A percentile compares a stretch with the other conserved stretches of the same genome.
phyloP scores from a whole-genome alignment of 306 rosid species.

The Trichosanthes cucumerina region DNA sequence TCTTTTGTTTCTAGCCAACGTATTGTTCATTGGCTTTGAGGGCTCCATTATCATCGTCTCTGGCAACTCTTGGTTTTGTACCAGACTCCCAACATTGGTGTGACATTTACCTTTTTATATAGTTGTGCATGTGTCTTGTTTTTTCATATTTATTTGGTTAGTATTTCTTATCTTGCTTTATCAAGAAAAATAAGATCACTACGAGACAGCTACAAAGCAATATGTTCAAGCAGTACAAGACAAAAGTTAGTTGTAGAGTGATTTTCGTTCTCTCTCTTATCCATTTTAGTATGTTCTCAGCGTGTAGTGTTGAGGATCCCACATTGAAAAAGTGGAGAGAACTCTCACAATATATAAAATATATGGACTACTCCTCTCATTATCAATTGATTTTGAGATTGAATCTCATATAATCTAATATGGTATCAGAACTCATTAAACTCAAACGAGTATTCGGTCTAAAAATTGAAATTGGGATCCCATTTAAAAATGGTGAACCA shows the following conservation, averaged over 20 bases:
- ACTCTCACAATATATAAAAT: no score
- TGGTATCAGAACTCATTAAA: no score
- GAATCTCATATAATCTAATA: no score
- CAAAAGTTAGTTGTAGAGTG: not conserved
- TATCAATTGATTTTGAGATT: no score
- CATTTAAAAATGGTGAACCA: no score
- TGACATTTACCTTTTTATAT: not conserved
- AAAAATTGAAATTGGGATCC: no score
- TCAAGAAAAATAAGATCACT: not conserved
- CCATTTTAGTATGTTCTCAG: not conserved
- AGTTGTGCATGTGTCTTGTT: not conserved
- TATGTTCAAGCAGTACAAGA: not conserved
- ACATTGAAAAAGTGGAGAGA: no score
- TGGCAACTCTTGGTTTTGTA: not conserved
- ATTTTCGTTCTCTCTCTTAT: not conserved
- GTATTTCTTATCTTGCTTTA: not conserved
- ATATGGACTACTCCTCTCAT: no score
- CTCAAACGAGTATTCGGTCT: no score
- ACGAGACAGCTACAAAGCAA: not conserved
- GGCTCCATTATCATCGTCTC: not conserved
- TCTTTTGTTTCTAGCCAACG: not conserved
- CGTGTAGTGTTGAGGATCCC: no score
- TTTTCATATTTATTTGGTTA: not conserved
- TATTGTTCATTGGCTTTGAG: not conserved
- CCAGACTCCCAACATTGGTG: constrained; percentile 1